Base-by-base conservation (phyloP, 139 green algal genomes). In the Coelastrella sp. region DNA sequence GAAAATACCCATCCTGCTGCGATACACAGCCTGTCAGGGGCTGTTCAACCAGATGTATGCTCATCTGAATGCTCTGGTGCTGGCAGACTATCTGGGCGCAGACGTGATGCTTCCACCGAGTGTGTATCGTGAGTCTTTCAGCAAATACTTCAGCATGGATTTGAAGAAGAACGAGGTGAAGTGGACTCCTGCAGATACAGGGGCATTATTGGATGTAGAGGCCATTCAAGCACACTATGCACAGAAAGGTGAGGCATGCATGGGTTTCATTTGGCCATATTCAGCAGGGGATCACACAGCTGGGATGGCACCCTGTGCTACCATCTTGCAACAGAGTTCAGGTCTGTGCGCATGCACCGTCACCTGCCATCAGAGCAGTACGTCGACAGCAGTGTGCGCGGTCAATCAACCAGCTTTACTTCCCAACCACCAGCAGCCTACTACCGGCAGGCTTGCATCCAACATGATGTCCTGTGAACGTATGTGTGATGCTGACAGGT, bases 11-110 rank as follows among this genome's bases (percentile, higher is more conserved):
- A 93, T 97, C 70, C 65, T 95, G 81, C 84, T 97, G 89, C 92
- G 94, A 7, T 97, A 97, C 93, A 96, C 94, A 22, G 95, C 95
- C 6, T 96, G 95, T 93, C 95, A 94, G 61, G 95, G 95, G 0
- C 92, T 97, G 8, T 96, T 97, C 89, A 97, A 97, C 83, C 95
- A 97, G 93, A 95, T 96, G 84, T 97, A 97, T 89, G 93, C 91
- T 56, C 95, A 97, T 90, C 94, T 97, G 8, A 92, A 93, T 20
- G 95, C 95, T 1, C 91, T 96, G 57, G 81, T 93, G 15, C 90
- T 97, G 82, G 92, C 91, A 12, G 91, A 94, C 20, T 91, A 93
- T 27, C 85, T 97, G 61, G 93, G 93, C 11, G 94, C 95, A 49
- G 94, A 95, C 78, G 78, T 96, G 0, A 92, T 97, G 79, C 83